Evolutionary conservation across 108 stramenopile genomes (phyloP), one percentile per base, ranked within the genome.

Genomic region (Cyclotella baltica): DNA sequence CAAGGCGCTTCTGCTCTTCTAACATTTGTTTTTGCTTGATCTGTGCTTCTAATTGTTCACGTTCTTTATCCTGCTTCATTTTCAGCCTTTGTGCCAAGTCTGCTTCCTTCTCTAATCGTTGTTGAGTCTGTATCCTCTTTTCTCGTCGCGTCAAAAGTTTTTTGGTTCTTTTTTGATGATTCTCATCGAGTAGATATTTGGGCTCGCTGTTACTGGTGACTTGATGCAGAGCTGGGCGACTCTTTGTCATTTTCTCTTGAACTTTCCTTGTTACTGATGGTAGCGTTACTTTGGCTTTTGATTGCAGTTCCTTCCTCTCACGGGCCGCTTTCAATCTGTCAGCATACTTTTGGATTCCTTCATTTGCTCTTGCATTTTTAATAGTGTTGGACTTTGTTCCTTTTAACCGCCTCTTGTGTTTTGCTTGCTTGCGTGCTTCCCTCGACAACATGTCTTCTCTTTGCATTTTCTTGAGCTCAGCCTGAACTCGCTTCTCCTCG

Each of bases 341-440:
- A 1, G 63, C 73, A n/a, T 50, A 62, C 62, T 65, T 74, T 38
- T 74, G 2, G 16, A 74, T 74, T 1, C 53, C 62, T 36, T 74
- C 52, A 64, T 74, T 38, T 22, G 46, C 48, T 2, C 16, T 36
- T 22, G 52, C 33, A 18, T 59, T 50, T 48, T 20, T 37, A 2
- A 30, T 22, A 5, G 15, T 47, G 1, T 8, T 59, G 15, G 33
- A 9, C 20, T 22, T 34, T 2, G 51, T 23, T 25, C 23, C 15
- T 28, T 52, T 51, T 16, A 48, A 8, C 15, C 50, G 19, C 18
- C 28, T 48, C 47, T 50, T 30, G 13, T 1, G 20, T 36, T 64
- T 53, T 18, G 34, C 1, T 0, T 65, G 48, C 15, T 25, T 52
- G 27, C 33, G 62, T 23, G 47, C 27, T 23, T 38, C 22, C 31